These are phyloP conservation scores for Cinnamomum micranthum DNA, from an alignment of 164 flowering plant species.

Conservation along the genomic window DNA sequence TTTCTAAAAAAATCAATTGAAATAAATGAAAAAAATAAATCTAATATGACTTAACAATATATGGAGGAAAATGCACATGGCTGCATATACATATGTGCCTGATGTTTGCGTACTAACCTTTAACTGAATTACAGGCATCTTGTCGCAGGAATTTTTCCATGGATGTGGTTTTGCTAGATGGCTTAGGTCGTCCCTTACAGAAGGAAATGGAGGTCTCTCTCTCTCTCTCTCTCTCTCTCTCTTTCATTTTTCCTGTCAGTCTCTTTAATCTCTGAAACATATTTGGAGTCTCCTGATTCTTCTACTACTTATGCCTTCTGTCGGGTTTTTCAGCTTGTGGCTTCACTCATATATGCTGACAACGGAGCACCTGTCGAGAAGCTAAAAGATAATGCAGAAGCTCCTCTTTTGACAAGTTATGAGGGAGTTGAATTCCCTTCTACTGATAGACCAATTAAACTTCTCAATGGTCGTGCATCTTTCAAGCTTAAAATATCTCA, in stretches of 20 bases:
- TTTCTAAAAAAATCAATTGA: too few species aligned
- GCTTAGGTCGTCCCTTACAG: slow-evolving; percentile 49
- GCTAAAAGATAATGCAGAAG: slow-evolving; percentile 55
- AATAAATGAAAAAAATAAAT: too few species aligned
- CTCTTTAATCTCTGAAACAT: slow-evolving; percentile 5
- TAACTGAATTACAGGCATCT: slow-evolving; percentile 54
- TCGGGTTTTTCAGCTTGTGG: slow-evolving; percentile 45
- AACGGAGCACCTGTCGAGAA: slow-evolving; percentile 63
- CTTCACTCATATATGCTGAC: slow-evolving; percentile 77
- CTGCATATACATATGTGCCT: not conserved
- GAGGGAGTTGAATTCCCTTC: slow-evolving; percentile 81
- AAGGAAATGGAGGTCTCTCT: slow-evolving; percentile 62
- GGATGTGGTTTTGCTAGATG: slow-evolving; percentile 62
- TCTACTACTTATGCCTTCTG: not conserved
- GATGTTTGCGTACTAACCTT: not conserved
- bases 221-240: slow-evolving; percentile 11
- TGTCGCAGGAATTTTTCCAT: slow-evolving; percentile 73
- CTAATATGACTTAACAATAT: not conserved
- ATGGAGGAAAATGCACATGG: not conserved
- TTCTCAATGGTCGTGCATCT: slow-evolving; percentile 71
- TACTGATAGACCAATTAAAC: slow-evolving; percentile 57
- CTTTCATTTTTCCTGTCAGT: not conserved
- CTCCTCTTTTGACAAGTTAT: slow-evolving; percentile 69
- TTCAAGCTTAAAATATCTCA: slow-evolving; percentile 88
- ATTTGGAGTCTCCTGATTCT: not conserved